Conservation (phyloP, 1,139 yeast genomes). For the Wickerhamiella pararugosa region DNA sequence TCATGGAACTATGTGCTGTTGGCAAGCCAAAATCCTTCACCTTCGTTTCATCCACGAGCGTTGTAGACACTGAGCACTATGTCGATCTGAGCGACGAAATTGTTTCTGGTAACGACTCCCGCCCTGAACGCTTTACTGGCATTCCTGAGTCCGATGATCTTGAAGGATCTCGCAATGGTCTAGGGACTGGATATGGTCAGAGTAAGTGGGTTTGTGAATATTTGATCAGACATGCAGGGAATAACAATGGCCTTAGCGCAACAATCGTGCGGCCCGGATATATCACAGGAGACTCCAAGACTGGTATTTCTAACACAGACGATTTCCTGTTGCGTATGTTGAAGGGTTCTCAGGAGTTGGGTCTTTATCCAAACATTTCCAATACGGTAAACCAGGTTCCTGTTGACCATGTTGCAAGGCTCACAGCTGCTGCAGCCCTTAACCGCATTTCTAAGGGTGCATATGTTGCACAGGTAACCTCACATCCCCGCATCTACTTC, state of each 20-base stretch:
- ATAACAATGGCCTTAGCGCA: slow-evolving; percentile 62
- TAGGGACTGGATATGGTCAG: slow-evolving; percentile 92
- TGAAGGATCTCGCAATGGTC: slow-evolving; percentile 62
- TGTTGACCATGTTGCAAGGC: slow-evolving; percentile 93
- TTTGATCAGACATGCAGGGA: slow-evolving; percentile 75
- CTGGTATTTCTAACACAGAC: slow-evolving; percentile 88
- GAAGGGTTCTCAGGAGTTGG: slow-evolving; percentile 86
- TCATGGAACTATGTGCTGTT: slow-evolving; percentile 54
- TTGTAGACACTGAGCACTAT: slow-evolving; percentile 72
- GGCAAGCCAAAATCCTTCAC: slow-evolving; percentile 81
- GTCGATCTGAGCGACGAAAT: slow-evolving; percentile 62
- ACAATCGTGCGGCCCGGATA: slow-evolving; percentile 92
- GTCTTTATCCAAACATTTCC: slow-evolving; percentile 67
- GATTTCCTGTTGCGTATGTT: slow-evolving; percentile 88
- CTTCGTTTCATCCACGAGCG: slow-evolving; percentile 91
- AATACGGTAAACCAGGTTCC: slow-evolving; percentile 95
- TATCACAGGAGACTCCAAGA: slow-evolving; percentile 69
- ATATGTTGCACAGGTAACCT: slow-evolving; percentile 88
- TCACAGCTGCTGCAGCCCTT: slow-evolving; percentile 69
- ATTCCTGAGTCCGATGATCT: slow-evolving; percentile 70
- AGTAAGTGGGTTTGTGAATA: slow-evolving; percentile 96
- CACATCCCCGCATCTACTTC: slow-evolving; percentile 81
- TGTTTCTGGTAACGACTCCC: slow-evolving; percentile 21
- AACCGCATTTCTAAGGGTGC: slow-evolving; percentile 39
- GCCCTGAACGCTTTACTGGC: slow-evolving; percentile 47